Base-by-base conservation (phyloP, 495 filamentous ascomycete genomes). In the Niebla homalea region DNA sequence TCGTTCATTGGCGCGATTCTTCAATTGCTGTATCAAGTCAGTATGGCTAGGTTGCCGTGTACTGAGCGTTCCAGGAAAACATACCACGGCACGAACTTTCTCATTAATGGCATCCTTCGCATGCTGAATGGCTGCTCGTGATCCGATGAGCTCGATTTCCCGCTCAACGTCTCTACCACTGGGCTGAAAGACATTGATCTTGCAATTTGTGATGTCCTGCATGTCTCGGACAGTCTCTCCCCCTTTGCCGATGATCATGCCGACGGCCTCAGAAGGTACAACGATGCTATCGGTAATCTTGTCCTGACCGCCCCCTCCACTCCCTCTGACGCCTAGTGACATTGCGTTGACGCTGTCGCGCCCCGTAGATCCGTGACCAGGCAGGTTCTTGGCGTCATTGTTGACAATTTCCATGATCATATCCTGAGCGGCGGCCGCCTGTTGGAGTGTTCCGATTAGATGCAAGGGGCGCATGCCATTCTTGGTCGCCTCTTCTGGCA, bases 201-300 rank as follows among this genome's bases (percentile, higher is more conserved):
- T 88, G 73, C 86, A 92, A 20, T 83, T 82, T 0, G 85, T 88
- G 5, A 70, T 75, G 55, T 77, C 76, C 58, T 90, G 85, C 80
- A 88, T 89, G 56, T 89, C 85, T 45, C 85, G 85, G 59, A 90
- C 89, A 0, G 85, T 87, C 63, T 90, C 85, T 44, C 85, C 85
- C 76, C 72, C 83, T 67, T 88, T 88, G 54, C 85, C 85, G 49
- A 90, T 90, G 51, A 90, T 89, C 86, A 92, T 92, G 46, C 86
- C 86, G 19, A 92, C 86, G 8, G 86, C 82, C 58, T 92, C 86
- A 15, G 83, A 87, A 2, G 86, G 86, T 0, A 92, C 86, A 29
- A 72, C 78, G 52, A 92, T 87, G 15, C 74, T 80, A 58, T 90
- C 86, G 54, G 81, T 87, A 55, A 85, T 69, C 64, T 83, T 84